Evolutionary conservation across 2,329 filamentous ascomycete genomes (phyloP), one percentile per base, ranked within the genome.

Genomic region (Stylonectria norvegica): DNA sequence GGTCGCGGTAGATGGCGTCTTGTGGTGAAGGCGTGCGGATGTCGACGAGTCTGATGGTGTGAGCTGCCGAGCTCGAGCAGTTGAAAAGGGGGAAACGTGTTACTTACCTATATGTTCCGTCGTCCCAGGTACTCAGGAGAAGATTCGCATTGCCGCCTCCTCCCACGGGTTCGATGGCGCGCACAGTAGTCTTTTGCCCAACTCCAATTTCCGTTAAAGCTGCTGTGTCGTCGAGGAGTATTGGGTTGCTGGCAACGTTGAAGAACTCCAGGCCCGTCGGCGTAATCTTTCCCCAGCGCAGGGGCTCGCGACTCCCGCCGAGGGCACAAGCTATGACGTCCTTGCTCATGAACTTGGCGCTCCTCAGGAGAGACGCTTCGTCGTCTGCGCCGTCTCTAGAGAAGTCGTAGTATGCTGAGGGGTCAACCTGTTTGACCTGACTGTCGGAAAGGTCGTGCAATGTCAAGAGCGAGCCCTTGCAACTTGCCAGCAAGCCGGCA

Each of bases 81-180:
- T 19, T 2, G n/a, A 5, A 17, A 16, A 17, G 34, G 22, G 22
- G 22, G 12, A 7, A 25, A 7, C 12, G 22, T 12, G 7, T 12
- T 7, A 45, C 56, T 38, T 43, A 60, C 55, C 70, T 65, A 38
- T 70, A 67, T 1, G 69, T 75, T 7, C 75, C 75, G 38, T 78
- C 73, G 30, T 72, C 68, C 74, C 75, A 79, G 4, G 73, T 66
- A 39, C 68, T 74, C 10, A 79, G 63, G 5, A 78, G 51, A 2
- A 75, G 56, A 16, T 63, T 68, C 1, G 62, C 60, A 15, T 60
- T 61, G 1, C 66, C 62, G 9, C 55, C 56, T 3, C 56, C 50
- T 11, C 64, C 55, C 0, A 78, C 59, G 1, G 72, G 67, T 22
- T 75, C 66, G 3, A 79, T 64, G 0, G 73, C 71, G 22, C 70